Evolutionary conservation across 768 basidiomycete genomes (phyloP).

Genomic region (Pisolithus microcarpus): DNA sequence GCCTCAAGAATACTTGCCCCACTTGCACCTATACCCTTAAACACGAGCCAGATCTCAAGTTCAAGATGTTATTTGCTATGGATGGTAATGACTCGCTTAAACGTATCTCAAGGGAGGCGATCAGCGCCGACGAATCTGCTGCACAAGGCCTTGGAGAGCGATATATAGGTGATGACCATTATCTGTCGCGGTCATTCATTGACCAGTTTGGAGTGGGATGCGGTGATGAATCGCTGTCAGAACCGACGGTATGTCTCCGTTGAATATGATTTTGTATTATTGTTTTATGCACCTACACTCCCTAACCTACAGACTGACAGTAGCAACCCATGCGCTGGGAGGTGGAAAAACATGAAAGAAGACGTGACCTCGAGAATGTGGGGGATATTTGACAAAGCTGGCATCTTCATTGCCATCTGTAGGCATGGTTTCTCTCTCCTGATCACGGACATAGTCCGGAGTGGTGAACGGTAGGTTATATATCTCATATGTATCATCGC

Average conservation of each 20-base stretch:
- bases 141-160: too few relatives aligned
- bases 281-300: not conserved
- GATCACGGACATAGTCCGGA: conserved; percentile 19
- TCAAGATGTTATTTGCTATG: conserved; percentile 2
- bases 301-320: not conserved
- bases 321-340: too few relatives aligned
- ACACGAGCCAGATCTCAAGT: not conserved
- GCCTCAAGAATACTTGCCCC: conserved; percentile 5
- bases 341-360: too few relatives aligned
- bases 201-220: too few relatives aligned
- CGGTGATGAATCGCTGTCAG: too few relatives aligned
- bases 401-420: conserved; percentile 17
- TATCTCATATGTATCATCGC: not conserved
- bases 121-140: too few relatives aligned
- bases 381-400: conserved; percentile 1
- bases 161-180: too few relatives aligned
- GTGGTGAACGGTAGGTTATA: conserved; percentile 7
- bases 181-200: not conserved
- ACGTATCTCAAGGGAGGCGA: too few relatives aligned
- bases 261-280: not conserved
- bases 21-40: conserved; percentile 7
- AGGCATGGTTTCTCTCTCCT: conserved; percentile 18
- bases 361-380: not conserved
- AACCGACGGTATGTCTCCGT: too few relatives aligned
- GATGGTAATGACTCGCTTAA: conserved; percentile 2